Evolutionary conservation across 192 early-diverging fungal genomes (phyloP), one percentile per base, ranked within the genome.

Genomic region (Podila epicladia): DNA sequence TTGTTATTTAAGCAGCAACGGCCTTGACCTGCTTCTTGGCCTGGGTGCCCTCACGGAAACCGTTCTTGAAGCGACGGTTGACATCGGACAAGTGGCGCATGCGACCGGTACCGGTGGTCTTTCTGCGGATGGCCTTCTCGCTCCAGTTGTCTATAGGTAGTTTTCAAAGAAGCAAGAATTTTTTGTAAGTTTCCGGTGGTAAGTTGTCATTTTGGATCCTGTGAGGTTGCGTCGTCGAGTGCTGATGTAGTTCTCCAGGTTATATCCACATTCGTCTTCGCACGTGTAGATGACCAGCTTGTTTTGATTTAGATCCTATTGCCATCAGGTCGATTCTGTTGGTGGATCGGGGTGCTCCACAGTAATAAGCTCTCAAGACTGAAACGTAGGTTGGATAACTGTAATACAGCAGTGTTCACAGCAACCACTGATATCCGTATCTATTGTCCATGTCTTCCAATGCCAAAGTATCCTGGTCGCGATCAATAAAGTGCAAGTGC

Each of bases 81-180:
- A 99, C 86, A 82, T 88, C 90, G 92, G 96, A 97, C 86, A 99
- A 88, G 95, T 99, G 89, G 51, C 92, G 90, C 96, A 97, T 97
- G 85, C 98, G 93, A 73, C 98, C 98, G 72, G 97, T 98, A 85
- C 98, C 98, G 85, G 97, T 98, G 73, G 98, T 98, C 95, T 98
- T 98, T 93, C 98, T 95, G 77, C 97, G 91, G 89, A 94, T 92
- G 78, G 90, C 95, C 94, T 98, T 99, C 79, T 90, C 95, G 74
- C 89, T 89, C 98, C 98, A 99, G 89, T 96, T 95, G 91, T 91
- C 93, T 95, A 72, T 51, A 48, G 22, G 38, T 57, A 1, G 45
- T 22, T 5, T 4, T 58, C 8, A 58, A 45, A 64, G 17, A 57
- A 66, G 37, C 49, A 61, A 38, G 95, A 96, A 15, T n/a, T 33